phyloP scores from a whole-genome alignment of 2,329 filamentous ascomycete species.

The Neonectria coccinea region DNA sequence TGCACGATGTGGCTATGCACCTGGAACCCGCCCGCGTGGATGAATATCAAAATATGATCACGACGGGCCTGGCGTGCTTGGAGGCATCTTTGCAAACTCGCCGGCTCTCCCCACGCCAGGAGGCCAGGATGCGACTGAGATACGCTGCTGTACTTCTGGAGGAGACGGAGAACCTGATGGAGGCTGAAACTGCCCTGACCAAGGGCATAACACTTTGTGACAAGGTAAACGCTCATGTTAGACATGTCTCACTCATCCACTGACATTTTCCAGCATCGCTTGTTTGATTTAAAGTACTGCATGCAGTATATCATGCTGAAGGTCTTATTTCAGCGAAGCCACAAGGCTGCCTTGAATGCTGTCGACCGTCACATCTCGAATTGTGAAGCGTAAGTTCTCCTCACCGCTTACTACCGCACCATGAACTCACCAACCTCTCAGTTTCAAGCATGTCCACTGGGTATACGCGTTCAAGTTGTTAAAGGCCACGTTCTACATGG shows the following conservation, averaged over 20 bases:
- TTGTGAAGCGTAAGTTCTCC: conserved; percentile 68
- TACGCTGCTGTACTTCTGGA: conserved; percentile 79
- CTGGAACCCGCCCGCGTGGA: conserved; percentile 60
- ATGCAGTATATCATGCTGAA: conserved; percentile 81
- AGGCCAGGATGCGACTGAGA: conserved; percentile 76
- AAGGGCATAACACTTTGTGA: conserved; percentile 79
- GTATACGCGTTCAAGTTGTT: conserved; percentile 82
- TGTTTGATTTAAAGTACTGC: conserved; percentile 77
- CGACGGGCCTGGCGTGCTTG: conserved; percentile 78
- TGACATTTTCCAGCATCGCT: conserved; percentile 52
- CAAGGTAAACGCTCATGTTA: conserved; percentile 57
- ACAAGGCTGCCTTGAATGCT: conserved; percentile 78
- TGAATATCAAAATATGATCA: conserved; percentile 79
- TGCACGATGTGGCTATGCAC: conserved; percentile 59
- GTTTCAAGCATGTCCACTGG: conserved; percentile 77
- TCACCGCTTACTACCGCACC: not conserved
- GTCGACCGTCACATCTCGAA: conserved; percentile 77
- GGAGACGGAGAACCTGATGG: conserved; percentile 80
- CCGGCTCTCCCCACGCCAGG: conserved; percentile 71
- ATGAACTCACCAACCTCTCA: conserved; percentile 45
- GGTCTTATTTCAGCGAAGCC: conserved; percentile 76
- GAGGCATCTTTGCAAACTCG: conserved; percentile 74
- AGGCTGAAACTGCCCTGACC: conserved; percentile 77
- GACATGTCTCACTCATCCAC: conserved; percentile 27
- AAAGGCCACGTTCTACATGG: conserved; percentile 75